Base-by-base conservation (phyloP, 1,284 basidiomycete genomes). In the Pyrrhoderma lamaoense region DNA sequence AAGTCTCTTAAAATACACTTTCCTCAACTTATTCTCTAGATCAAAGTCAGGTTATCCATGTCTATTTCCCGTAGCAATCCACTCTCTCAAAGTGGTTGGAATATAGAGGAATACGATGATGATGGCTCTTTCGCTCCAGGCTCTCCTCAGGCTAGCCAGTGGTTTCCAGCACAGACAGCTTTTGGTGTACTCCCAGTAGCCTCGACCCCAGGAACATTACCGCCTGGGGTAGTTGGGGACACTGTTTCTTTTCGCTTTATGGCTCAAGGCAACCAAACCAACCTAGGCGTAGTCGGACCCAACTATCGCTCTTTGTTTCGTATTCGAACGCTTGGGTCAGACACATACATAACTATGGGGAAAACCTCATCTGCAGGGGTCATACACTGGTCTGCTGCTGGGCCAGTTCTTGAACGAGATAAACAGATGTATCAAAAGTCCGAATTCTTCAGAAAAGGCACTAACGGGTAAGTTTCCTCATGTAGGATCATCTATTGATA, bases 171-270 rank as follows among this genome's bases (percentile, higher is more conserved):
- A 3, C 53, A 55, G 39, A 46, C 49, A 8, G 37, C 45, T 14
- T 51, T 18, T 39, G 53, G 53, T 5, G 49, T 49, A 2, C 49
- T 55, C 14, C 53, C 53, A 0, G 16, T 55, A 9, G 43, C 44
- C 0, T 34, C 49, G 14, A 47, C 49, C 14, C 49, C 53, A 36
- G 53, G 49, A 16, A 39, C 35, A 19, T 27, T 51, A 8, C 49
- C 49, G 21, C 49, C 53, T 4, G 45, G 45, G 13, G 27, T 55
- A 42, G n/a, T 51, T n/a, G 49, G 53, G n/a, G 25, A 37, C 14
- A n/a, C 42, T 11, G n/a, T 51, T 16, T 46, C 49, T 8, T 51
- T 55, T 31, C 53, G 53, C 27, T 55, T 55, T 34, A 47, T 55
- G 49, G 44, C 49, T n/a, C 27, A n/a, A 11, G 44, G 45, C 1